Conservation (phyloP, 305 asterid genomes). For the Fraxinus greggii region DNA sequence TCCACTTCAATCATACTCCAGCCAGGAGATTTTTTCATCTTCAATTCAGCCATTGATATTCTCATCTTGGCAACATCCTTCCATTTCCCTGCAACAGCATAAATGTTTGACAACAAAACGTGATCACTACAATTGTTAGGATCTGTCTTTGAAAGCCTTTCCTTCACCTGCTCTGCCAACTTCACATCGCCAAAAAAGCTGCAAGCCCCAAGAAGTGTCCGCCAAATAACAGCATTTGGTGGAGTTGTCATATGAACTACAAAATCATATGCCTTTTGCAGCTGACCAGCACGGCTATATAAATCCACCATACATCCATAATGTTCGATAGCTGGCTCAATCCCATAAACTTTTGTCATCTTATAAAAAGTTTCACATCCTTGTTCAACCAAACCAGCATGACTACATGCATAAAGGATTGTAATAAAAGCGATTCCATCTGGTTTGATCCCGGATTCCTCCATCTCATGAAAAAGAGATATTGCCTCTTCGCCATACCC, state of each 20-base stretch:
- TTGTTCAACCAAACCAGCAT: slow-evolving; percentile 66
- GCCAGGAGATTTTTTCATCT: slow-evolving; percentile 58
- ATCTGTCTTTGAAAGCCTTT: slow-evolving; percentile 58
- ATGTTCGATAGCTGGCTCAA: slow-evolving; percentile 64
- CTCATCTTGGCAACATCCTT: slow-evolving; percentile 50
- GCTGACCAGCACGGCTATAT: slow-evolving; percentile 68
- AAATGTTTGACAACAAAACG: slow-evolving; percentile 67
- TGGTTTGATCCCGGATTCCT: slow-evolving; percentile 49
- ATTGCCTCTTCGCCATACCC: slow-evolving; percentile 72
- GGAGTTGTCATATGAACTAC: slow-evolving; percentile 54
- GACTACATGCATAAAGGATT: slow-evolving; percentile 77
- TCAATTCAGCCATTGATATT: slow-evolving; percentile 54
- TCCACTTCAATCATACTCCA: slow-evolving; percentile 75
- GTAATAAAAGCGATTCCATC: slow-evolving; percentile 60
- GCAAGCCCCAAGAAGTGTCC: slow-evolving; percentile 89
- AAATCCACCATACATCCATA: slow-evolving; percentile 93
- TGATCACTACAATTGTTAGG: slow-evolving; percentile 63
- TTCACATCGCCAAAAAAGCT: slow-evolving; percentile 60
- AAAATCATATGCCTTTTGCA: slow-evolving; percentile 59
- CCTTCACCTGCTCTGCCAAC: slow-evolving; percentile 57
- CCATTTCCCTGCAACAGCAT: slow-evolving; percentile 75
- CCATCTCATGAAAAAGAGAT: slow-evolving; percentile 57
- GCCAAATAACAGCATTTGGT: slow-evolving; percentile 73
- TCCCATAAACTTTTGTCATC: slow-evolving; percentile 50
- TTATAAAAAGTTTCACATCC: slow-evolving; percentile 51